Evolutionary conservation across 371 early-diverging fungal species (phyloP), one percentile per base, ranked within the genome.

Genomic region (Mortierella sp.): DNA sequence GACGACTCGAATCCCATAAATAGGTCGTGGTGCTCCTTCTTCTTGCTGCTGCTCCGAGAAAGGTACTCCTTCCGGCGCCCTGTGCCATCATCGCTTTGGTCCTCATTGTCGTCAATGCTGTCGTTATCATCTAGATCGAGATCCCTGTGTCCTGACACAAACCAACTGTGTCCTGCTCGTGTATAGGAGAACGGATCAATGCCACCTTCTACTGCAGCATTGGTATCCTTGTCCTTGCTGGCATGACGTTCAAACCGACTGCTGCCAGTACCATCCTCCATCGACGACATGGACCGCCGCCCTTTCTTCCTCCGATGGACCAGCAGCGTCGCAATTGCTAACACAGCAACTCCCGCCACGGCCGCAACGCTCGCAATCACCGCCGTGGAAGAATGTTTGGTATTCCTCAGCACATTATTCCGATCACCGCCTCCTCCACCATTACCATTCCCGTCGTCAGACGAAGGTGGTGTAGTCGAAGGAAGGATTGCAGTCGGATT

Each of bases 1-100:
- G 80, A 80, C 0, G 84, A 84, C 59, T 84, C 84, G 51, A 84
- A 84, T 10, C 84, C 84, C 28, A 55, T 78, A 69, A 84, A 84
- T 21, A 84, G 51, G 21, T 64, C 67, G 24, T 80, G 75, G 5
- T 46, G 44, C 51, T 84, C 84, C 26, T 78, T 72, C 26, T 73
- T 76, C 21, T 46, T 43, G 43, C 54, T 76, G 28, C 64, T 31
- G 31, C 54, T 40, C 16, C 6, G 54, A 50, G 67, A 46, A 13
- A 59, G 31, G 19, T 43, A 44, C 53, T 44, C 21, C 55, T 44
- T 34, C 71, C 57, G 10, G 37, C 46, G 3, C 31, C 51, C 14
- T 72, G 31, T 34, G 26, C 26, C 43, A 34, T 21, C 10, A 14
- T 34, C 54, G 19, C 40, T 46, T 13, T 64, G 51, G 6, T 79